phyloP scores from a whole-genome alignment of 257 asterid species.

The Jacaranda copaia region DNA sequence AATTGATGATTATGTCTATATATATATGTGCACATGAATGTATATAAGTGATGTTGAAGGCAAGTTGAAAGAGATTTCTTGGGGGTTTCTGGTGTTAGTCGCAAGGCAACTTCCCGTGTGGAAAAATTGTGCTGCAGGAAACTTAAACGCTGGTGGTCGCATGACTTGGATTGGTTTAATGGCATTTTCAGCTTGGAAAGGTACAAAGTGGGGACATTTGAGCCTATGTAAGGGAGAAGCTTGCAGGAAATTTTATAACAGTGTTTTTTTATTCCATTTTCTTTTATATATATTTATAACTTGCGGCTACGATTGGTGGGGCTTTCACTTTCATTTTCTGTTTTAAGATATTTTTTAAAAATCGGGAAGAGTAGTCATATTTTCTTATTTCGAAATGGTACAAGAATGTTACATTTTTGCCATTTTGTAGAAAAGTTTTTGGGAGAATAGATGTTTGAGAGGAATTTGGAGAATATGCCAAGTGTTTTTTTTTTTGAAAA shows the following conservation, averaged over 20 bases:
- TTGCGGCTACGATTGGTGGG: no score
- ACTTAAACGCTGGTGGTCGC: background rate
- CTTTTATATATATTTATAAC: no score
- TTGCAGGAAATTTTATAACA: constrained; percentile 6
- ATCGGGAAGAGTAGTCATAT: no score
- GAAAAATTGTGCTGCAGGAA: constrained; percentile 40
- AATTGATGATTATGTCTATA: background rate
- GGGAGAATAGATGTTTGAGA: no score
- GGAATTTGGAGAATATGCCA: no score
- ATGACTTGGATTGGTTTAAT: background rate
- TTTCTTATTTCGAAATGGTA: no score
- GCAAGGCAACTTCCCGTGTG: constrained; percentile 53
- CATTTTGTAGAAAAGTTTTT: no score
- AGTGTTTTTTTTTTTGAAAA: no score
- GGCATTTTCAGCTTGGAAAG: background rate
- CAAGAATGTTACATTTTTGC: no score
- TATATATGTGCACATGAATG: background rate
- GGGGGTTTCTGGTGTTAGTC: constrained; percentile 42
- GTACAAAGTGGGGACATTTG: background rate
- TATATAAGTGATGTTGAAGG: background rate
- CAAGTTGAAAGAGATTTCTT: constrained; percentile 34
- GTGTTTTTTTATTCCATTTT: background rate
- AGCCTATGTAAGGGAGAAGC: background rate
- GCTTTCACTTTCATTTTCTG: no score
- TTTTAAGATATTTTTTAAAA: no score